Conservation (phyloP, 2,329 filamentous ascomycete species). For the Penicillium sp. region DNA sequence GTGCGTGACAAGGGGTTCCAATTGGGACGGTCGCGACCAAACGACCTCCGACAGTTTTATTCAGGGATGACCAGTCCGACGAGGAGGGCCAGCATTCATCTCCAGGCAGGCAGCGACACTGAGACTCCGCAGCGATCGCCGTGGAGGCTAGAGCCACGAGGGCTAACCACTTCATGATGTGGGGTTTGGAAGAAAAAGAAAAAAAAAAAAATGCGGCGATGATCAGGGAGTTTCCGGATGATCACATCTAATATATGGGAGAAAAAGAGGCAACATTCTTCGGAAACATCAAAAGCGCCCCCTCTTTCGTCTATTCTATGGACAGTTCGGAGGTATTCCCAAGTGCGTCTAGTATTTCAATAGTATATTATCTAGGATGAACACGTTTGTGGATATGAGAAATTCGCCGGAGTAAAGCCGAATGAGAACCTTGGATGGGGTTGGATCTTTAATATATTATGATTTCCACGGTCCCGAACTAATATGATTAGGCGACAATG, state of each 20-base stretch:
- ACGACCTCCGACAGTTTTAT: background rate
- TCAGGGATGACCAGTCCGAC: background rate
- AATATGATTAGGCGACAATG: too few species aligned
- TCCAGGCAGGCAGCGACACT: background rate
- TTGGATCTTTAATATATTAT: too few species aligned
- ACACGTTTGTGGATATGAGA: too few species aligned
- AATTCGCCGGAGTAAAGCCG: too few species aligned
- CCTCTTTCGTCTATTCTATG: background rate
- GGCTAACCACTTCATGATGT: conserved; percentile 29
- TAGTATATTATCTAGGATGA: too few species aligned
- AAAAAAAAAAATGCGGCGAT: background rate
- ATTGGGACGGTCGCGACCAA: background rate
- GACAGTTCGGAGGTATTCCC: background rate
- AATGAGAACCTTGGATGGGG: too few species aligned
- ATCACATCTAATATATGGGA: background rate
- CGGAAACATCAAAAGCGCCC: background rate
- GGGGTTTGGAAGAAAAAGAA: conserved; percentile 1
- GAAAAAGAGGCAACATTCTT: background rate
- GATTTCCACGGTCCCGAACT: too few species aligned
- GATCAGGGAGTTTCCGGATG: conserved; percentile 8
- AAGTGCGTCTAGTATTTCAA: too few species aligned
- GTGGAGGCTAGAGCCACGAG: conserved; percentile 17
- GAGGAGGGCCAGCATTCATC: background rate
- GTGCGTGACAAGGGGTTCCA: background rate
- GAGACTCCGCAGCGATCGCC: conserved; percentile 1